Base-by-base conservation (phyloP, 805 yeast genomes). In the Metschnikowia cerradonensis region DNA sequence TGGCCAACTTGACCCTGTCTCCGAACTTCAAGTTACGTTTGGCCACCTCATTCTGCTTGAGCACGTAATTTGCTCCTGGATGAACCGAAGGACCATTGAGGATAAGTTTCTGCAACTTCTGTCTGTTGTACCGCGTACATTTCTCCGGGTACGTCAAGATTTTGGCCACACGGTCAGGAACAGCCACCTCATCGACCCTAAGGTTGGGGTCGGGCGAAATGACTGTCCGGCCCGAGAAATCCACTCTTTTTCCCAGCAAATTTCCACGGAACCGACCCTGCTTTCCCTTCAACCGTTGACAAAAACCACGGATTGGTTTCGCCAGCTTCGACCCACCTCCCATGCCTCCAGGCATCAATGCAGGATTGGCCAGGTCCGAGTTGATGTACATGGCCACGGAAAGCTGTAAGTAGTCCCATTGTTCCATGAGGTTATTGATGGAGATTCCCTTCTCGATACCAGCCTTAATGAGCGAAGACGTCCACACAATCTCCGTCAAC, bases 191-290 rank as follows among this genome's bases (percentile, higher is more conserved):
- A 70, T 94, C 98, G 55, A 94, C 89, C 30, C 86, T 78, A 60
- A 94, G 74, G 66, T 94, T 94, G 35, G 99, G 99, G 74, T 94
- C 99, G 2, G 99, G 99, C 2, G 98, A 92, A 64, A 94, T 94
- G 60, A 94, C 99, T 0, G 99, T 94, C 75, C 99, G 83, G 46
- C 96, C 99, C 0, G 97, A 90, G 66, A 94, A 94, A 70, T 94
- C 99, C 23, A 94, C 99, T 76, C 99, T 88, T 70, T 94, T 94
- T 70, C 99, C 99, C 1, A 97, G 90, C 60, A 94, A 73, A 65
- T 94, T 94, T 59, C 99, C 99, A 77, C 99, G 82, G 74, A 94
- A 95, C 66, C 99, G 86, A 63, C 99, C 99, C 72, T 94, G 98
- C 60, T 94, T 94, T 68, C 99, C 99, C 72, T 94, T 94, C 57